Base-by-base conservation (phyloP, 2,329 filamentous ascomycete species). In the Xylariaceae sp. region DNA sequence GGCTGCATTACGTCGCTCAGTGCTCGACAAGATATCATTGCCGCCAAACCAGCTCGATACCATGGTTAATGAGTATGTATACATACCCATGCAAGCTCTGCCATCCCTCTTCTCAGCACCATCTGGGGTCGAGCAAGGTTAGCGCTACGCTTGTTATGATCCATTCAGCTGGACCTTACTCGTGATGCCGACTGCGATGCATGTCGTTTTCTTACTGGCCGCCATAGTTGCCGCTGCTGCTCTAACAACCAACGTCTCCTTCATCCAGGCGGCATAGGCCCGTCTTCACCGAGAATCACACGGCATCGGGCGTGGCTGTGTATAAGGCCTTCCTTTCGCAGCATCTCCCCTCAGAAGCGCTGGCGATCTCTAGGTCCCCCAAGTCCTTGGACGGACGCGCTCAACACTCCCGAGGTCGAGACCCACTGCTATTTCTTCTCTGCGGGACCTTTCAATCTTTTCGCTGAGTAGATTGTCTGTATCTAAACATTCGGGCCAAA, bases 391-490 rank as follows among this genome's bases (percentile, higher is more conserved):
- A 16, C 33, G 9, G 9, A 9, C 8, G 9, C 27, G 15, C 27
- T 46, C 16, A 33, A 33, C 27, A 29, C 27, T 15, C 20, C 27
- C 6, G 13, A 33, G 29, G 16, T 29, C 43, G 23, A n/a, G 20
- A 21, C 7, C 9, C 27, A 36, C 15, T 46, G 43, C n/a, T 36
- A 24, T 15, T n/a, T 18, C 11, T 46, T 46, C 16, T 9, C 30
- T 16, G 20, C 13, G 7, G 26, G 21, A 20, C n/a, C 15, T 6
- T 20, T 8, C 11, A 6, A 5, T 10, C 45, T 20, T 16, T 18
- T 4, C 21, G 13, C 5, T 26, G 32, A 30, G 45, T 39, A 24
- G 45, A 48, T 21, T 48, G 45, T 21, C 45, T 48, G 21, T 48
- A 48, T 18, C 33, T 48, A 9, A 48, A 48, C 20, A 18, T 48